Percentiles rank a stretch among this genome's conserved stretches.
Evolutionary conservation across 1,284 basidiomycete species (phyloP).

Genomic region (Apiotrichum domesticum): DNA sequence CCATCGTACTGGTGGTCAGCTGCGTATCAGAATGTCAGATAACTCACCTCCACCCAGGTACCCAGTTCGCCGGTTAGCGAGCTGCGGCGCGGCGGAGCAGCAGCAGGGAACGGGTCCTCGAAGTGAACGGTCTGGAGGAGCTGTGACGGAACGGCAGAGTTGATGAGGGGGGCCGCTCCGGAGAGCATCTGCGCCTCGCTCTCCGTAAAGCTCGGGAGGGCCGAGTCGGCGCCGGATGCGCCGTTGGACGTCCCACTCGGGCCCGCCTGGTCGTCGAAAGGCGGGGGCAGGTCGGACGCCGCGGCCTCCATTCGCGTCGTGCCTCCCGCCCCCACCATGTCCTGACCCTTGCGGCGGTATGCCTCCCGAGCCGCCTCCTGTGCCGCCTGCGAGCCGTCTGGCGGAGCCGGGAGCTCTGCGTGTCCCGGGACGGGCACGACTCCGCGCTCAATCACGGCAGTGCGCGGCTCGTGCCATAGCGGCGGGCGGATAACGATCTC

Average conservation of each 20-base stretch:
- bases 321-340: conserved; percentile 40
- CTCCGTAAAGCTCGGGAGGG: conserved; percentile 38
- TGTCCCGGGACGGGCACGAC: conserved; percentile 14
- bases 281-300: conserved; percentile 25
- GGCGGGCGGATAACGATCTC: conserved; percentile 28
- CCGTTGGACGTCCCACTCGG: conserved; percentile 8
- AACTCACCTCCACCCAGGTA: conserved; percentile 41
- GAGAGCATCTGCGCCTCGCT: conserved; percentile 34
- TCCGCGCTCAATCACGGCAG: conserved; percentile 30
- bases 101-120: not conserved
- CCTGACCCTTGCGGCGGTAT: conserved; percentile 43
- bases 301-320: conserved; percentile 18
- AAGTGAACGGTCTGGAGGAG: conserved; percentile 25
- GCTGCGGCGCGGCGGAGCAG: not conserved
- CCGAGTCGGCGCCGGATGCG: not conserved
- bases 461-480: conserved; percentile 32
- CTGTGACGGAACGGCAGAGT: conserved; percentile 15
- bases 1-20: conserved; percentile 40
- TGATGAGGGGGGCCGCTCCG: conserved; percentile 25
- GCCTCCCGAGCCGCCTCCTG: conserved; percentile 36
- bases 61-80: conserved; percentile 32
- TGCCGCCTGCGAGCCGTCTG: not conserved
- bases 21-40: not conserved
- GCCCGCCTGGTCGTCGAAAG: conserved; percentile 24
- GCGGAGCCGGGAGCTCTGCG: not conserved